phyloP scores from a whole-genome alignment of 2,329 filamentous ascomycete genomes.

The Fusarium incarnatum region DNA sequence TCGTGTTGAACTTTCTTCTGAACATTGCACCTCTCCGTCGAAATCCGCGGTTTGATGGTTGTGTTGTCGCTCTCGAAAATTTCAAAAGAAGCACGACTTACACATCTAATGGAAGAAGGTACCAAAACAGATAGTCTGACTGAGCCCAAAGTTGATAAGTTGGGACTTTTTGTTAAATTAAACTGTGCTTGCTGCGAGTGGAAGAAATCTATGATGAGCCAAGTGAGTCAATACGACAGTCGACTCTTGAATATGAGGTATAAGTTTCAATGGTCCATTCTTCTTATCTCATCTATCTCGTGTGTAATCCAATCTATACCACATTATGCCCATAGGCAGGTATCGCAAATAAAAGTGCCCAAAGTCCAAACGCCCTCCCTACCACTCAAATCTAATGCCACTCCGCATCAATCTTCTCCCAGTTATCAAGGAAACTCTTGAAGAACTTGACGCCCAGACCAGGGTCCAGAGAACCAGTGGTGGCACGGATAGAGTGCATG shows the following conservation, averaged over 20 bases:
- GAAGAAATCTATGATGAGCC: background rate
- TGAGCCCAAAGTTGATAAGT: background rate
- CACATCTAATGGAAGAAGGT: too few relatives aligned
- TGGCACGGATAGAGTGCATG: slow-evolving; percentile 94
- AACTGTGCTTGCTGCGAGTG: background rate
- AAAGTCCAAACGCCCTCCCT: slow-evolving; percentile 17
- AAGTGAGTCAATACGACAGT: background rate
- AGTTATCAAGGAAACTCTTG: slow-evolving; percentile 88
- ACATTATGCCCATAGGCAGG: slow-evolving; percentile 17
- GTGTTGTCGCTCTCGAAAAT: background rate
- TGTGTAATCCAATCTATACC: slow-evolving; percentile 17
- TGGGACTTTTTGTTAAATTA: background rate
- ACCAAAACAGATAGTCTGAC: background rate
- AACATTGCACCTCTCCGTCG: background rate
- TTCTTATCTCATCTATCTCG: slow-evolving; percentile 6
- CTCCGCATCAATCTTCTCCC: slow-evolving; percentile 85
- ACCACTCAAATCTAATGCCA: slow-evolving; percentile 62
- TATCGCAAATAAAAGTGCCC: slow-evolving; percentile 14
- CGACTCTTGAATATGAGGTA: background rate
- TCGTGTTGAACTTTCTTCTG: background rate
- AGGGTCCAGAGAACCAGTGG: slow-evolving; percentile 86
- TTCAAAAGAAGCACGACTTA: too few relatives aligned
- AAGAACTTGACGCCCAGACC: slow-evolving; percentile 90
- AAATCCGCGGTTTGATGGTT: background rate
- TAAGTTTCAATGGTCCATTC: background rate